Percentiles rank a stretch among this genome's conserved stretches.
Evolutionary conservation across 768 basidiomycete genomes (phyloP).

Genomic region (Leccinellum luteum): DNA sequence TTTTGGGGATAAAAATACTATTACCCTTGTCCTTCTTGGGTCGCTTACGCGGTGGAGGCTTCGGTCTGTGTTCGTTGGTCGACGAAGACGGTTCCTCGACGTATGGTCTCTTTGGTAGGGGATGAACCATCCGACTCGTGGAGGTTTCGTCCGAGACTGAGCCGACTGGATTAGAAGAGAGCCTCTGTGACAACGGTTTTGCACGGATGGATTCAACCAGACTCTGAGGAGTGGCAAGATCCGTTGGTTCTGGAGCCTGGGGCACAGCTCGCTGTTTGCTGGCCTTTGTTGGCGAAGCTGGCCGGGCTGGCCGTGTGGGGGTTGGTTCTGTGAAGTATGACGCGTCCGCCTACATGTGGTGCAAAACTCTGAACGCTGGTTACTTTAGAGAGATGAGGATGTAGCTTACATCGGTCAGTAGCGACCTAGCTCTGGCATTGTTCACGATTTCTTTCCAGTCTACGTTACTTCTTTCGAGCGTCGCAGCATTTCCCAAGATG

Average conservation of each 20-base stretch:
- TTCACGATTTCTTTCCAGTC: constrained; percentile 76
- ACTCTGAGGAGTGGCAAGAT: constrained; percentile 39
- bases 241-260: constrained; percentile 26
- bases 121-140: background rate
- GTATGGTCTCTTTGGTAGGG: constrained; percentile 21
- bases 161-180: background rate
- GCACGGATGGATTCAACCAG: constrained; percentile 30
- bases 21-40: constrained; percentile 31
- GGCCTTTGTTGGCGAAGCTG: constrained; percentile 19
- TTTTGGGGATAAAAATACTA: constrained; percentile 64
- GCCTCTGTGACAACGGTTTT: constrained; percentile 20
- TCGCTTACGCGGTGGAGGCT: constrained; percentile 30
- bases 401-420: constrained; percentile 57
- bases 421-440: constrained; percentile 67
- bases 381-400: background rate
- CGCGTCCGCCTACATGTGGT: constrained; percentile 29
- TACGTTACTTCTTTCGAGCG: constrained; percentile 80
- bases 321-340: constrained; percentile 39
- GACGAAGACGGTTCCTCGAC: constrained; percentile 17
- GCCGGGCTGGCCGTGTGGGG: constrained; percentile 13
- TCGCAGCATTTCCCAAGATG: constrained; percentile 87
- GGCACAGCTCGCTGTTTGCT: constrained; percentile 20
- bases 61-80: constrained; percentile 21
- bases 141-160: background rate
- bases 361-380: background rate